A percentile compares a stretch with the other conserved stretches of the same genome.
phyloP scores from a whole-genome alignment of 179 eudicot genomes.

The Pouteria campechiana region DNA sequence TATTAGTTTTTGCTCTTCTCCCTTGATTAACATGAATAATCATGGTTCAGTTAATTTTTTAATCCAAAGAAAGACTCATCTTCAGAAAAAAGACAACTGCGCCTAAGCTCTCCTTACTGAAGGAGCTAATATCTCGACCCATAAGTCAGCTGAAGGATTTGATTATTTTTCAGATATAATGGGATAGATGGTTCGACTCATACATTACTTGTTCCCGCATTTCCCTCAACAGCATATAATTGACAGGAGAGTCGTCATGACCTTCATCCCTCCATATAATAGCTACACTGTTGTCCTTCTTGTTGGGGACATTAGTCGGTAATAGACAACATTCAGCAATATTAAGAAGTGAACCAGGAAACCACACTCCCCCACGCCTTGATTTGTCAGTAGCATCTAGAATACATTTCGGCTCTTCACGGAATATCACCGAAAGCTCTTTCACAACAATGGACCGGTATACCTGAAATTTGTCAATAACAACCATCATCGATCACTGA shows the following conservation, averaged over 20 bases:
- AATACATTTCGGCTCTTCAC: constrained; percentile 50
- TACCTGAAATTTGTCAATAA: constrained; percentile 31
- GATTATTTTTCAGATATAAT: constrained; percentile 1
- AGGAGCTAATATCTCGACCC: no score
- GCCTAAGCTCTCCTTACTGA: no score
- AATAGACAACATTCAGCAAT: constrained; percentile 74
- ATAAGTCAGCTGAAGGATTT: no score
- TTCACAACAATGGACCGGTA: constrained; percentile 67
- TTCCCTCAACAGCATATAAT: constrained; percentile 46
- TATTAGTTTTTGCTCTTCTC: no score
- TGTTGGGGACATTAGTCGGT: constrained; percentile 35
- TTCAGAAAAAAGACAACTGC: no score
- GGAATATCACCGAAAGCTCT: constrained; percentile 58
- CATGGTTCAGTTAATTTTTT: no score
- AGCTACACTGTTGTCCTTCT: constrained; percentile 49
- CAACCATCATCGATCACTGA: no score
- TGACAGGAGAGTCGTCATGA: constrained; percentile 41
- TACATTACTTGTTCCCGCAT: constrained; percentile 88
- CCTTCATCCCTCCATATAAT: constrained; percentile 80
- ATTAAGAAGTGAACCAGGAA: constrained; percentile 78
- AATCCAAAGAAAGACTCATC: no score
- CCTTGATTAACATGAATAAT: no score
- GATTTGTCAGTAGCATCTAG: constrained; percentile 55
- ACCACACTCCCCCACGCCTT: constrained; percentile 77
- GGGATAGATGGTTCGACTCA: constrained; percentile 3